A percentile compares a stretch with the other conserved stretches of the same genome.
These are phyloP conservation scores for Amanita muscaria DNA, from an alignment of 768 basidiomycete species.

Conservation along the genomic window DNA sequence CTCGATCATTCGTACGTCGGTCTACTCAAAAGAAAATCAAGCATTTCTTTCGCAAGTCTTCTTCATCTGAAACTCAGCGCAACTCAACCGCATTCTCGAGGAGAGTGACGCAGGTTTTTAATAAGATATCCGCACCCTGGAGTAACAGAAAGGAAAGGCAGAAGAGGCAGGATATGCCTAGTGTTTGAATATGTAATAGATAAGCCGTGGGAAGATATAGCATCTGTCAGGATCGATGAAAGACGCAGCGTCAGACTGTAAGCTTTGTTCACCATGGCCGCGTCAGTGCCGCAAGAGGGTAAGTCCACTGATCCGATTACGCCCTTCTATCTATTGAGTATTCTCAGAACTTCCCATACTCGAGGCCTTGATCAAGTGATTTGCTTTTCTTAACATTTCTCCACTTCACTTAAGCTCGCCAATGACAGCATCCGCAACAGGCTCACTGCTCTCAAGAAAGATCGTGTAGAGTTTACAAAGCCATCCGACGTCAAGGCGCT, in stretches of 20 bases:
- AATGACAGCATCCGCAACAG: constrained; percentile 85
- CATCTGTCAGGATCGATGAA: not conserved
- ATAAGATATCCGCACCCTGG: no score
- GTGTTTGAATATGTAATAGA: not conserved
- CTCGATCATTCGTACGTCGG: no score
- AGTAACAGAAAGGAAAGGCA: no score
- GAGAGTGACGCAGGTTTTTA: no score
- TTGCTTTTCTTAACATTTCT: constrained; percentile 15
- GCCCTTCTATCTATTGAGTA: constrained; percentile 2
- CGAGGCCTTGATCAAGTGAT: constrained; percentile 86
- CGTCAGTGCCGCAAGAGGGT: constrained; percentile 78
- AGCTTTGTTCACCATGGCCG: constrained; percentile 36
- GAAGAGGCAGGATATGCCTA: no score
- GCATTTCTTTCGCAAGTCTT: no score
- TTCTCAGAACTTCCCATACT: constrained; percentile 81
- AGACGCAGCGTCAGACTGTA: not conserved
- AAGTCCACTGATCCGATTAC: not conserved
- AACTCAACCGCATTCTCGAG: no score
- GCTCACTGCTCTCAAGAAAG: constrained; percentile 89
- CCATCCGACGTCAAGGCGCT: constrained; percentile 88
- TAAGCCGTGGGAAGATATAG: not conserved
- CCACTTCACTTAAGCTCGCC: constrained; percentile 11
- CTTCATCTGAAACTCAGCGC: no score
- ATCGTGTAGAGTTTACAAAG: constrained; percentile 87
- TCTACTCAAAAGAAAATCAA: no score